Conservation (phyloP, 768 basidiomycete species). For the Tulasnella sp. region DNA sequence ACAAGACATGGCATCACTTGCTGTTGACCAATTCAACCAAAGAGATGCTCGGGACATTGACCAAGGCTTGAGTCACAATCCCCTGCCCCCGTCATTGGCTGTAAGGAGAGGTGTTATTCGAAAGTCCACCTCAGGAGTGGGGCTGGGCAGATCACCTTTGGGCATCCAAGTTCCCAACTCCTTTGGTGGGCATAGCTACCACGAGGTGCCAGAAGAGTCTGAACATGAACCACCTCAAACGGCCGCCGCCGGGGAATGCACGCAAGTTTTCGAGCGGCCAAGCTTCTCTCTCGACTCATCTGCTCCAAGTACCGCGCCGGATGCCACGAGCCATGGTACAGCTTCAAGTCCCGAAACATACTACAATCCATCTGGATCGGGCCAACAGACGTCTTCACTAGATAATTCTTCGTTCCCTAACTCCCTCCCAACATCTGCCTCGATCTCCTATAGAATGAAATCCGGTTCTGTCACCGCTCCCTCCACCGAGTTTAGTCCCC, state of each 20-base stretch:
- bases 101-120: background rate
- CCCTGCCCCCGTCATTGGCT: background rate
- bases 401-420: background rate
- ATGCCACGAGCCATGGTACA: background rate
- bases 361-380: background rate
- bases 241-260: background rate
- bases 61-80: background rate
- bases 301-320: background rate
- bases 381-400: background rate
- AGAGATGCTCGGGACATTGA: background rate
- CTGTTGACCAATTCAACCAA: background rate
- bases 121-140: background rate
- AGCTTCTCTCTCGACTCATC: background rate
- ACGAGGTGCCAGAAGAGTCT: background rate
- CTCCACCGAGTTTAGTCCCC: background rate
- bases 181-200: background rate
- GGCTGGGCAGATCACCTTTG: conserved; percentile 1
- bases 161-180: conserved; percentile 8
- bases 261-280: background rate
- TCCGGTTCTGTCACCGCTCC: background rate
- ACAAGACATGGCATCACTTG: conserved; percentile 3
- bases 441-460: background rate
- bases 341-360: background rate
- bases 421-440: background rate
- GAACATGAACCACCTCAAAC: conserved; percentile 7